Base-by-base conservation (phyloP, 2,329 filamentous ascomycete genomes). In the Neonectria faginata region DNA sequence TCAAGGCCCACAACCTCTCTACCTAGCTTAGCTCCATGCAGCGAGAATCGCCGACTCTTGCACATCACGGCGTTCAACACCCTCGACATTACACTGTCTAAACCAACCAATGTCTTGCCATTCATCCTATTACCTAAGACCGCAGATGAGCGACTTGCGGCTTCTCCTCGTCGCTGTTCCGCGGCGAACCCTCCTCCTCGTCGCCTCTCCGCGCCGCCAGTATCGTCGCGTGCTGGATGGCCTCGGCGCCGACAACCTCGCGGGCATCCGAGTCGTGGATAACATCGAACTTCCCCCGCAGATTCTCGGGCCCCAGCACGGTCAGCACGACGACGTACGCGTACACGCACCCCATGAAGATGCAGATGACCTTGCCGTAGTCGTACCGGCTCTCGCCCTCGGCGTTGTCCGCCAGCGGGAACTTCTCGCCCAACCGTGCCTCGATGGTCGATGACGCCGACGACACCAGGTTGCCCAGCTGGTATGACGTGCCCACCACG, bases 301-400 rank as follows among this genome's bases (percentile, higher is more conserved):
- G 73, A 62, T 85, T 81, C 78, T 88, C 86, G 1, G 86, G 86
- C 0, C 91, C 91, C 3, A 92, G 47, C 10, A 92, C 77, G 0
- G 89, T 90, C 59, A 93, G 75, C 6, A 88, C 1, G 41, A 89
- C 83, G n/a, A 87, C 82, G 64, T 88, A 89, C 27, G 74, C 84
- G 70, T 86, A 97, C 1, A 97, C 93, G 70, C 91, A 93, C 1
- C 85, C 94, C 91, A 97, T 94, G 79, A 97, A 97, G 74, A 97
- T 96, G 75, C 90, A 93, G 68, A 97, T 95, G 10, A 97, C 93
- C 71, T 90, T 90, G 42, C 92, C 93, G 70, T 97, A 97, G 64
- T 92, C 81, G 77, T 91, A 93, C 3, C 91, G 82, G 51, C 79
- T 77, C 33, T 79, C 77, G 0, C 81, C 84, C 1, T 79, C 75